These are phyloP conservation scores for Penicillium decumbens DNA, from an alignment of 2,329 filamentous ascomycete genomes.

Conservation along the genomic window DNA sequence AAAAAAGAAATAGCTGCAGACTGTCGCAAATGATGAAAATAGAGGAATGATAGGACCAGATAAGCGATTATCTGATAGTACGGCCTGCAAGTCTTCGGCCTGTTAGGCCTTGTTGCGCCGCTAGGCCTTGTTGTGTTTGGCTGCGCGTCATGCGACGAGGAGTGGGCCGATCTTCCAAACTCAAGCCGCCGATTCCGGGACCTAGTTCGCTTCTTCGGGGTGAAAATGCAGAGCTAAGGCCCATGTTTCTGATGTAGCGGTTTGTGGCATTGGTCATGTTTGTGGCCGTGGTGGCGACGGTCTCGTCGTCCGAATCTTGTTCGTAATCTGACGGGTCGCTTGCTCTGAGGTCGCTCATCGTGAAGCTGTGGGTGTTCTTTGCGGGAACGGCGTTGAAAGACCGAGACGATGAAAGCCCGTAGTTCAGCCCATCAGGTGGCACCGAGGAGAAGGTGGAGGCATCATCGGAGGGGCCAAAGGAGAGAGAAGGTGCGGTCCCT, in stretches of 20 bases:
- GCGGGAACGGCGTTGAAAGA: constrained; percentile 16
- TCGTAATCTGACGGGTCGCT: constrained; percentile 34
- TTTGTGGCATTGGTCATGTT: constrained; percentile 33
- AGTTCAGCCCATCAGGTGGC: constrained; percentile 21
- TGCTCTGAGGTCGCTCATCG: constrained; percentile 28
- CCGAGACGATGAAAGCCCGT: constrained; percentile 21
- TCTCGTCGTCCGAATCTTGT: constrained; percentile 37
- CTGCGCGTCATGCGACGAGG: constrained; percentile 35
- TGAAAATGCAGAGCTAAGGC: constrained; percentile 24
- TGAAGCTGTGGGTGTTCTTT: constrained; percentile 31
- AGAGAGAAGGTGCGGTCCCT: constrained; percentile 26
- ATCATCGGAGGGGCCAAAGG: constrained; percentile 28
- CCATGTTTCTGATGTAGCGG: constrained; percentile 30
- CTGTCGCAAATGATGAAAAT: not conserved
- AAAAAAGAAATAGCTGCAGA: not conserved
- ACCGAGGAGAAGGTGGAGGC: constrained; percentile 22
- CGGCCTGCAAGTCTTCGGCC: constrained; percentile 17
- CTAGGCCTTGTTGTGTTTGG: constrained; percentile 29
- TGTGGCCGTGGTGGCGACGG: constrained; percentile 32
- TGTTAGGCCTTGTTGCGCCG: constrained; percentile 18
- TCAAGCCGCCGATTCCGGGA: constrained; percentile 31
- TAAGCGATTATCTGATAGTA: constrained; percentile 8
- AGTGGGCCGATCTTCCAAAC: constrained; percentile 31
- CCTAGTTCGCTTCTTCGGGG: constrained; percentile 32
- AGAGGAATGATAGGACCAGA: not conserved